Conservation (phyloP, 306 rosid genomes). For the Cicer arietinum region DNA sequence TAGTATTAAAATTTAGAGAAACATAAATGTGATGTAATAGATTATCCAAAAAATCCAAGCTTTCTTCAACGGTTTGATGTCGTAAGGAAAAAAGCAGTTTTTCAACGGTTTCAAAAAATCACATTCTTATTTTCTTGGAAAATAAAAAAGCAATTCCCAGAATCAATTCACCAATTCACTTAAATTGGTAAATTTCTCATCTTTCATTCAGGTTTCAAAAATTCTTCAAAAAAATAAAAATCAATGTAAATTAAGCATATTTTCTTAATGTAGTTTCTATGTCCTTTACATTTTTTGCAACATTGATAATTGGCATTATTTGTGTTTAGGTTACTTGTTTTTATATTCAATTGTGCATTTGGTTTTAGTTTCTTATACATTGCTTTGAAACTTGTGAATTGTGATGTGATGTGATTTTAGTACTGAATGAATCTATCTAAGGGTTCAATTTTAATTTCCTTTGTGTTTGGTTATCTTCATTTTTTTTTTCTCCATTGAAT, state of each 20-base stretch:
- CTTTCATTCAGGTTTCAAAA: conserved; percentile 37
- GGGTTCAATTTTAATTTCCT: conserved; percentile 3
- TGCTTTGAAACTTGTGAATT: conserved; percentile 9
- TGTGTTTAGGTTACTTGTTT: conserved; percentile 31
- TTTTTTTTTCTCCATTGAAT: not conserved
- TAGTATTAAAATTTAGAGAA: too few species aligned
- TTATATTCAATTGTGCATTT: not conserved
- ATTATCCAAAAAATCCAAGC: too few species aligned
- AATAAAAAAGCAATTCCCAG: not conserved
- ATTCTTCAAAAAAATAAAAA: conserved; percentile 14
- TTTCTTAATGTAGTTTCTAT: conserved; percentile 24
- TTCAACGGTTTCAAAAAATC: conserved; percentile 57
- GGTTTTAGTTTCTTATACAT: conserved; percentile 39
- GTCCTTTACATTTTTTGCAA: not conserved
- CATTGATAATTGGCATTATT: not conserved
- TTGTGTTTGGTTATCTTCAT: conserved; percentile 5
- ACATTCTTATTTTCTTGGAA: conserved; percentile 47
- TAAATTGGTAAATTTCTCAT: conserved; percentile 26
- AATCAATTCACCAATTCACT: conserved; percentile 25
- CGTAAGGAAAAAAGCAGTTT: not conserved
- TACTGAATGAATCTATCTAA: not conserved
- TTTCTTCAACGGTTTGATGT: too few species aligned
- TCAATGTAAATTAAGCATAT: conserved; percentile 38
- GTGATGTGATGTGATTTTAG: not conserved
- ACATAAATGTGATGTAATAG: too few species aligned